Base-by-base conservation (phyloP, 805 yeast genomes). In the Cyberlindnera amylophila region DNA sequence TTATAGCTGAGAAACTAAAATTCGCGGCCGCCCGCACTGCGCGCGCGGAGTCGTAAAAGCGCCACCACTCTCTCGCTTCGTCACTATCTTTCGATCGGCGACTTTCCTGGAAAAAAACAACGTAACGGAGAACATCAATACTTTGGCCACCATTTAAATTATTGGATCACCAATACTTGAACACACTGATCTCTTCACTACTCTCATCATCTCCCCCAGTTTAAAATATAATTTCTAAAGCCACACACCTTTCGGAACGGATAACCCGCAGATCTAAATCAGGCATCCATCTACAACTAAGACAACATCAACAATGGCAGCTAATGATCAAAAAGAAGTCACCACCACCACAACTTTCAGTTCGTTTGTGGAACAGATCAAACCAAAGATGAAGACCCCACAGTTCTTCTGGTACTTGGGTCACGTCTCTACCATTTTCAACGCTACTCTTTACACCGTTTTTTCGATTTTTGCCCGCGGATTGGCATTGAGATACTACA, bases 361-460 rank as follows among this genome's bases (percentile, higher is more conserved):
- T 4, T 36, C 50, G 3, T 53, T 52, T 14, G 10, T 52, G 6
- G 45, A 46, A 17, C 50, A 44, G 13, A 15, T 51, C 32, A 53
- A 50, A 28, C 57, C 55, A 13, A 51, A 39, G 29, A 26, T 44
- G 19, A 56, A 63, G 49, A 74, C 80, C 10, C 78, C 79, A 8
- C 87, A 82, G 57, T 80, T 82, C 56, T 78, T 78, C 52, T 82
- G 90, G 90, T 82, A 74, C 50, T 40, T 79, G 21, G 82, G 85
- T 14, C 86, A 82, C 60, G 67, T 75, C 12, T 56, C 69, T 26
- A 75, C 80, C 2, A 49, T 77, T 3, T 50, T 60, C 41, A 74
- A 64, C 59, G 72, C 73, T 53, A 44, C 62, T 3, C 49, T 62
- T 15, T 68, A 66, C 53, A 59, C 66, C 34, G 39, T 73, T 29